Evolutionary conservation across 2,329 filamentous ascomycete genomes (phyloP), one percentile per base, ranked within the genome.

Genomic region (Pyricularia pennisetigena): DNA sequence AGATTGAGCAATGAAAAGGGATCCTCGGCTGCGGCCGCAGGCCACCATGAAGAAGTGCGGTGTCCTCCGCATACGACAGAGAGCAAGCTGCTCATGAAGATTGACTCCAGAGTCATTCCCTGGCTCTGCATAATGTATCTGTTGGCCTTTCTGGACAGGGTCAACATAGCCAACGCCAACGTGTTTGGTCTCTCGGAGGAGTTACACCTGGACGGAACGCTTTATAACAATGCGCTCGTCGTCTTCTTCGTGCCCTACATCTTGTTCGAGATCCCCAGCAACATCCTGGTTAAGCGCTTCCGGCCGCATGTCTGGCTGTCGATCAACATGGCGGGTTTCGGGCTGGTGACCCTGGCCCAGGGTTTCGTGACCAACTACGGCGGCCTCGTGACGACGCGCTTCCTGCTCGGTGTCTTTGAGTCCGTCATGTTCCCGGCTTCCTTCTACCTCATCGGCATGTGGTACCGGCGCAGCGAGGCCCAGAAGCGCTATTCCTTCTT

Each of bases 401-500:
- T 97, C 82, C 94, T 97, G 77, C 84, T 97, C 0, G 94, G 94
- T 8, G 67, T 92, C 0, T 90, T 89, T 69, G 90, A 93, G 79
- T 87, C 88, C 5, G 90, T 89, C 77, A 92, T 93, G 84, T 92
- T 92, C 72, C 90, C 90, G 1, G 90, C 89, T 41, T 90, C 87
- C 66, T 85, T 90, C 75, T 91, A 93, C 74, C 80, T 94, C 8
- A 88, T 93, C 70, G 88, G 91, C 69, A 94, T 94, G 89, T 96
- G 91, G 93, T 99, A 98, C 74, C 88, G 89, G 69, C 88, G 94
- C 69, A 83, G 83, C 63, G 95, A 98, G 79, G 93, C 94, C 2
- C 94, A 98, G 79, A 92, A 93, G 74, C 88, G 95, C 32, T 97
- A 94, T 79, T 91, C 89, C 20, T 94, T 98, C 82, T 98, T 98